Conservation (phyloP, 305 asterid species). For the Fraxinus angustifolia region DNA sequence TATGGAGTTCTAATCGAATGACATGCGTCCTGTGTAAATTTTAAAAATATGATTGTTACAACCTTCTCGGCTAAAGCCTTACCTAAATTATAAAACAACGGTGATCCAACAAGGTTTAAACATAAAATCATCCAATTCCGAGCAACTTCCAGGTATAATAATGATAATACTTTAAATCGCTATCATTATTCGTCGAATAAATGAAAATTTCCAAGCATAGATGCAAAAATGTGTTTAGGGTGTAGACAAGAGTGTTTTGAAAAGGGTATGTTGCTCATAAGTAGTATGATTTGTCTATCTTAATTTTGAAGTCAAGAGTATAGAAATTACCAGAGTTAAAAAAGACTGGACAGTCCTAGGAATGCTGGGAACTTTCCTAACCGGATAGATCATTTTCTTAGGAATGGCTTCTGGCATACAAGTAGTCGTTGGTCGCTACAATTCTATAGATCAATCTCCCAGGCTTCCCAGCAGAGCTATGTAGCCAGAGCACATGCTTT, state of each 20-base stretch:
- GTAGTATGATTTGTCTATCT: not conserved
- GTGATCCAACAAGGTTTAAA: not conserved
- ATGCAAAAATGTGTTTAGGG: not conserved
- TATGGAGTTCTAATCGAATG: not conserved
- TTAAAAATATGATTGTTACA: not conserved
- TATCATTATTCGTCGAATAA: not conserved
- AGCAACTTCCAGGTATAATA: not conserved
- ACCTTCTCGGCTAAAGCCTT: not conserved
- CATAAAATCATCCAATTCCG: not conserved
- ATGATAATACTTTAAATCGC: not conserved
- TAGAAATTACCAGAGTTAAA: slow-evolving; percentile 38
- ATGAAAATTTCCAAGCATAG: not conserved
- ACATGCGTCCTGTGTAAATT: not conserved
- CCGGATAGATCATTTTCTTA: slow-evolving; percentile 55
- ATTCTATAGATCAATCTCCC: slow-evolving; percentile 73
- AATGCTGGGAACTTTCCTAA: slow-evolving; percentile 24
- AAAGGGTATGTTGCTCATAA: not conserved
- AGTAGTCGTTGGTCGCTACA: slow-evolving; percentile 88
- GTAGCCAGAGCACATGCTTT: slow-evolving; percentile 60
- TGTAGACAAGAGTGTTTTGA: not conserved
- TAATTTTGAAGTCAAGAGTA: not conserved
- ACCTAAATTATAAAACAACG: not conserved
- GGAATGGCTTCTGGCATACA: slow-evolving; percentile 83
- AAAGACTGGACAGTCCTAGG: slow-evolving; percentile 34
- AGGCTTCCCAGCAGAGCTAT: slow-evolving; percentile 90